These are phyloP conservation scores for Cryphonectria radicalis DNA, from an alignment of 2,329 filamentous ascomycete genomes.

Conservation along the genomic window DNA sequence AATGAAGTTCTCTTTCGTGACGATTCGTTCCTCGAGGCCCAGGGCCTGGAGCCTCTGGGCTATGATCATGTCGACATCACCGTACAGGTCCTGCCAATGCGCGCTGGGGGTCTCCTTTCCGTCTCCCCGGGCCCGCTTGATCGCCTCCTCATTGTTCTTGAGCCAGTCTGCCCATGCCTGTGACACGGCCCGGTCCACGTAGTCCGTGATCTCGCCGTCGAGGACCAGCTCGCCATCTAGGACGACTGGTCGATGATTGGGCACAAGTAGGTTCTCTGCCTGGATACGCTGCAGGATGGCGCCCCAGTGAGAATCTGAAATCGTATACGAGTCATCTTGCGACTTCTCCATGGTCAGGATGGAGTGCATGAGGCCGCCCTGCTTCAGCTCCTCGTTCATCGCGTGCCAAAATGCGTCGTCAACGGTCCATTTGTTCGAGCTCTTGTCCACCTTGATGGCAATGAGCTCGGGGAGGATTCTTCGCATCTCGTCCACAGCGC, in stretches of 20 bases:
- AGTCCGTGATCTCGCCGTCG: conserved; percentile 12
- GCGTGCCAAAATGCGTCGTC: conserved; percentile 69
- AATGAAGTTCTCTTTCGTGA: conserved; percentile 56
- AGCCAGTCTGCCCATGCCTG: conserved; percentile 58
- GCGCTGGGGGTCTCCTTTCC: conserved; percentile 13
- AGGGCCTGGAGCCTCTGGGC: conserved; percentile 33
- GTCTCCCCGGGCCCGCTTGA: conserved; percentile 14
- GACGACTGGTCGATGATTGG: neutral
- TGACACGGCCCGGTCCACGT: conserved; percentile 38
- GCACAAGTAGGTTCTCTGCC: conserved; percentile 38
- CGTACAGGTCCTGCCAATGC: conserved; percentile 18
- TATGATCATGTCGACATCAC: conserved; percentile 42
- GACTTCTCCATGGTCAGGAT: conserved; percentile 49
- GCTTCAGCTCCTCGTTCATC: conserved; percentile 57
- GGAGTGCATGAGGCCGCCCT: conserved; percentile 47
- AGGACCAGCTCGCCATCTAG: neutral
- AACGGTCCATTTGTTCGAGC: conserved; percentile 41
- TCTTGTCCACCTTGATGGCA: conserved; percentile 55
- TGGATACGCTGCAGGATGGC: conserved; percentile 49
- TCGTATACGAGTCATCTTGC: conserved; percentile 42
- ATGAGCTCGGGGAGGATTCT: conserved; percentile 59
- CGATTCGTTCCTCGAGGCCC: conserved; percentile 40
- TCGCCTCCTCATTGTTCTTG: conserved; percentile 49
- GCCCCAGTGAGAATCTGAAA: conserved; percentile 53
- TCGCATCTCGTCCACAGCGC: conserved; percentile 20